Percentiles rank a stretch among this genome's conserved stretches.
Evolutionary conservation across 805 yeast genomes (phyloP).

Genomic region (Yamadazyma takamatsuzukensis): DNA sequence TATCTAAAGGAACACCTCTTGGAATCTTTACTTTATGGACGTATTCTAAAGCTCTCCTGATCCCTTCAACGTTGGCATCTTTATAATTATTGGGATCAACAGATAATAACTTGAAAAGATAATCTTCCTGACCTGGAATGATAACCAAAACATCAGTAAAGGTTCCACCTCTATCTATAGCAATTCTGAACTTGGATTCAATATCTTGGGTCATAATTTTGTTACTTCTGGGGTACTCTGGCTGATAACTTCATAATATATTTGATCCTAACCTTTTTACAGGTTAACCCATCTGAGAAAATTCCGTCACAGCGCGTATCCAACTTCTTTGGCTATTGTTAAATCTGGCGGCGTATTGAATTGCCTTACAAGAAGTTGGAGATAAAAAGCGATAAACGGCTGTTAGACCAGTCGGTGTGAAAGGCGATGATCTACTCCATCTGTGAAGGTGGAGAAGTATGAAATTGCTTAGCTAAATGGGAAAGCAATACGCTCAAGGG

Average conservation of each 20-base stretch:
- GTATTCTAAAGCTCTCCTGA: slow-evolving; percentile 16
- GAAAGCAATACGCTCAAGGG: too few relatives aligned
- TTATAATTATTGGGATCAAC: slow-evolving; percentile 17
- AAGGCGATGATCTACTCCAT: too few relatives aligned
- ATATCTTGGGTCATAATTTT: background rate
- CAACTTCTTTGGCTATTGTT: too few relatives aligned
- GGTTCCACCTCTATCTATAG: slow-evolving; percentile 25
- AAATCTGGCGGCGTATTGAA: too few relatives aligned
- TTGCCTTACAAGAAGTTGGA: too few relatives aligned
- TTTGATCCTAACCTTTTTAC: slow-evolving; percentile 2
- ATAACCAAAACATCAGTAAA: slow-evolving; percentile 32
- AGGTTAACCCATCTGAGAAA: background rate
- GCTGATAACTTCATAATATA: too few relatives aligned
- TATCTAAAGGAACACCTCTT: slow-evolving; percentile 14
- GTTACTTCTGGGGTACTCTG: background rate
- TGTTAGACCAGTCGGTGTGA: too few relatives aligned
- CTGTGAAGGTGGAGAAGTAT: too few relatives aligned
- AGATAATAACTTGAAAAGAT: slow-evolving; percentile 41
- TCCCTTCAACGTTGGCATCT: slow-evolving; percentile 19
- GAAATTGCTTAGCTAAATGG: too few relatives aligned
- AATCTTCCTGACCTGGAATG: slow-evolving; percentile 50
- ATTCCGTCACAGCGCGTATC: too few relatives aligned
- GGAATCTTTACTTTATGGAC: slow-evolving; percentile 20
- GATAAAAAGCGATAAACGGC: too few relatives aligned
- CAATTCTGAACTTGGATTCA: slow-evolving; percentile 8